A percentile compares a stretch with the other conserved stretches of the same genome.
These are phyloP conservation scores for Picea sitchensis DNA, from an alignment of 75 land plant species.

Conservation along the genomic window DNA sequence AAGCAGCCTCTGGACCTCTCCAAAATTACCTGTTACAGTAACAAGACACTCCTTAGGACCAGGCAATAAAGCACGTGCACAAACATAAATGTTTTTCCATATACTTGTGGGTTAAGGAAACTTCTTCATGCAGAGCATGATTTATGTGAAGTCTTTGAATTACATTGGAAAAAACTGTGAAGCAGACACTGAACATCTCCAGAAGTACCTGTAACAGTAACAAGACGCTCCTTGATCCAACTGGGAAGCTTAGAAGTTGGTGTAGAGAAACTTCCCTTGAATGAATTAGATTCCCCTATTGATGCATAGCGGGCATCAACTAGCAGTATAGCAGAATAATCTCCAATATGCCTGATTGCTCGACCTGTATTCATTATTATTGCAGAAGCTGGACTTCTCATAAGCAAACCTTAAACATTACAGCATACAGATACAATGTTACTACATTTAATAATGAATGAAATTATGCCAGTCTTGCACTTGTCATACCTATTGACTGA, in stretches of 20 bases:
- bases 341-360: constrained; percentile 92
- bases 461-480: not conserved
- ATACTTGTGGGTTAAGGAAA: not conserved
- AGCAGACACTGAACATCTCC: constrained; percentile 75
- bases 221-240: constrained; percentile 86
- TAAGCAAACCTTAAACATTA: constrained; percentile 7
- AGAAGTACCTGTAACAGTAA: constrained; percentile 51
- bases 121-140: not conserved
- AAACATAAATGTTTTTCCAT: not conserved
- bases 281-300: constrained; percentile 18
- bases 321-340: constrained; percentile 90
- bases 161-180: constrained; percentile 57
- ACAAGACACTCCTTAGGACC: constrained; percentile 11
- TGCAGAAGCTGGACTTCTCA: constrained; percentile 3
- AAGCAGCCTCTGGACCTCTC: constrained; percentile 78
- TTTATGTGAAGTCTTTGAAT: not conserved
- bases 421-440: not conserved
- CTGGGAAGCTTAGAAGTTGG: constrained; percentile 80
- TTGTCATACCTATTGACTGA: constrained; percentile 79
- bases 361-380: constrained; percentile 49
- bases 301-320: constrained; percentile 78
- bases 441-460: constrained; percentile 1
- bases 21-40: constrained; percentile 55
- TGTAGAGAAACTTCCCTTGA: constrained; percentile 36
- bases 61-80: not conserved